Base-by-base conservation (phyloP, 2,329 filamentous ascomycete species). In the Ophiostoma piceae region DNA sequence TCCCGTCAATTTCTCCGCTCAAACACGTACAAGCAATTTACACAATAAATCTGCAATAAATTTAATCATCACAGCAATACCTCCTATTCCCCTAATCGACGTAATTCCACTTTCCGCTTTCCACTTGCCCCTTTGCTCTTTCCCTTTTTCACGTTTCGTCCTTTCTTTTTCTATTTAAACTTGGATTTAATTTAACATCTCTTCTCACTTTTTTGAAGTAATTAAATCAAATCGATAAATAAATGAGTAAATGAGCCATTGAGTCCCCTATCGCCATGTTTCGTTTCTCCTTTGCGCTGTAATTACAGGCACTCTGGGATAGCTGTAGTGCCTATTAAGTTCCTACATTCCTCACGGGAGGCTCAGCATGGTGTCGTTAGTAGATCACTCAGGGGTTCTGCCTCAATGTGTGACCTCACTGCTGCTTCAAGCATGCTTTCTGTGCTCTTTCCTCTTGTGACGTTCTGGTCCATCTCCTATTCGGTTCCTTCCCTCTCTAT, bases 141-240 rank as follows among this genome's bases (percentile, higher is more conserved):
- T 47, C 39, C 35, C 43, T 47, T 47, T 41, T 67, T 32, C 14
- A 57, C 66, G 43, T 67, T 29, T 39, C 29, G 29, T 32, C 57
- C 60, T 57, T 68, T 66, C 43, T 26, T 54, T 69, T 66, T 72
- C n/a, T 41, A 22, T 12, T 41, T 41, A 39, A 41, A 39, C 4
- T 64, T 35, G 29, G 11, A 26, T 62, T 32, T 62, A 32, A 65
- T 65, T 65, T n/a, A 64, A 37, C 12, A 16, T 6, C 19, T 19
- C 41, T n/a, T 29, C 57, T 32, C 1, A 29, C 57, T 62, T 62
- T 12, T 60, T 62, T 14, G 2, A 19, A 47, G 43, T n/a, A 47
- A 47, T 47, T n/a, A n/a, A 47, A 47, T 47, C 7, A n/a, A 47
- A 19, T 35, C 1, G 8, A 35, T 1, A 47, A 47, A 19, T n/a